phyloP scores from a whole-genome alignment of 176 grass and related monocot genomes.

The Avena atlantica region DNA sequence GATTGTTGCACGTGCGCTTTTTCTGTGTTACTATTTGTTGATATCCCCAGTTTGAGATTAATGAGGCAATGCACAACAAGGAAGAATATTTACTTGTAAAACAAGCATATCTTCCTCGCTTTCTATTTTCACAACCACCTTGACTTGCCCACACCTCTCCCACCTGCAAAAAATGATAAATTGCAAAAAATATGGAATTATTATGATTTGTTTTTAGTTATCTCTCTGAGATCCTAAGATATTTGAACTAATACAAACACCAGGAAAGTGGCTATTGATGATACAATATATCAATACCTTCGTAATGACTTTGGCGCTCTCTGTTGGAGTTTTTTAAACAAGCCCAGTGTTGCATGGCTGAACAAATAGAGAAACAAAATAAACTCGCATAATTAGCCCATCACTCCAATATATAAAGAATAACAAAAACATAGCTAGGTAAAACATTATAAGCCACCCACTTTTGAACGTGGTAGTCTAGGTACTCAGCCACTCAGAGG shows the following conservation, averaged over 20 bases:
- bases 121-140: conserved; percentile 95
- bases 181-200: neutral
- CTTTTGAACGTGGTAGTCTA: neutral
- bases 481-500: neutral
- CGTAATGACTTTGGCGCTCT: conserved; percentile 90
- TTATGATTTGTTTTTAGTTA: conserved; percentile 10
- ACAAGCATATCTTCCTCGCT: conserved; percentile 91
- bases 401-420: neutral
- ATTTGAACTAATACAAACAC: conserved; percentile 15
- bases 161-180: conserved; percentile 61
- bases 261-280: neutral
- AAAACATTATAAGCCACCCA: neutral
- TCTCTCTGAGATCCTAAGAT: neutral
- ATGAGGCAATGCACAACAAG: neutral
- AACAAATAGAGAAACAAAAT: conserved; percentile 11
- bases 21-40: neutral
- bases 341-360: conserved; percentile 97
- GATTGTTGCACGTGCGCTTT: neutral
- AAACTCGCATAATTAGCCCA: conserved; percentile 28
- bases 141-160: conserved; percentile 95
- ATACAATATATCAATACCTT: conserved; percentile 54
- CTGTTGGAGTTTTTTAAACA: conserved; percentile 92
- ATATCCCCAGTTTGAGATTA: neutral
- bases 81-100: conserved; percentile 75
- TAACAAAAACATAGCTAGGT: neutral